Conservation (phyloP, 2,329 filamentous ascomycete genomes). For the Polychaeton citri region DNA sequence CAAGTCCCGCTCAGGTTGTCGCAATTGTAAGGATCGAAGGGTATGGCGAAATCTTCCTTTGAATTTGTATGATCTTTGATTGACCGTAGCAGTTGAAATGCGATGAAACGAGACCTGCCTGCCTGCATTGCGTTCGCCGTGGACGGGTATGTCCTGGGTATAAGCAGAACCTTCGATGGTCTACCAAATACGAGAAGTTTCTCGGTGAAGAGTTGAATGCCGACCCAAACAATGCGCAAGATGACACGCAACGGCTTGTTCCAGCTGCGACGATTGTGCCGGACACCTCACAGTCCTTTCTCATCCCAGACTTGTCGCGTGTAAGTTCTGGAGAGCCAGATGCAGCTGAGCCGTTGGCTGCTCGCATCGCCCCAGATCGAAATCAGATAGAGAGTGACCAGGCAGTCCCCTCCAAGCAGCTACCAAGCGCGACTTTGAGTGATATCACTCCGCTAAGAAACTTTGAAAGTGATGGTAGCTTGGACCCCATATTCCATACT, state of each 20-base stretch:
- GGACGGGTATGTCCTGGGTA: conserved; percentile 5
- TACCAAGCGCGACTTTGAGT: neutral
- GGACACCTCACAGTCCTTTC: neutral
- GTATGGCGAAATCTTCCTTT: neutral
- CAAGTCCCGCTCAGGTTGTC: conserved; percentile 3
- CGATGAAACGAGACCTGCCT: conserved; percentile 6
- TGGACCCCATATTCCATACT: neutral
- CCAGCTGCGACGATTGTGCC: neutral
- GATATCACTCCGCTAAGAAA: no score
- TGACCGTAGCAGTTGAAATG: conserved; percentile 4
- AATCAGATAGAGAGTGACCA: neutral
- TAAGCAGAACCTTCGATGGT: conserved; percentile 4
- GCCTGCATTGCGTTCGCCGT: conserved; percentile 6
- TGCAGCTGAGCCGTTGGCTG: neutral
- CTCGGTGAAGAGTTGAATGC: neutral
- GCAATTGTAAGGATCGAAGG: conserved; percentile 2
- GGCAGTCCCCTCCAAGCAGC: neutral
- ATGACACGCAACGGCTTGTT: neutral
- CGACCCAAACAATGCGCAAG: neutral
- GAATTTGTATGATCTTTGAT: neutral
- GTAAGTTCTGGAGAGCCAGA: neutral
- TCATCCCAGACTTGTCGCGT: neutral
- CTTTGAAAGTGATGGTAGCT: neutral
- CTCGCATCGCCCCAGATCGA: neutral
- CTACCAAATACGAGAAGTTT: conserved; percentile 3